Conservation (phyloP, 2,329 filamentous ascomycete species). For the Periconia sp. region DNA sequence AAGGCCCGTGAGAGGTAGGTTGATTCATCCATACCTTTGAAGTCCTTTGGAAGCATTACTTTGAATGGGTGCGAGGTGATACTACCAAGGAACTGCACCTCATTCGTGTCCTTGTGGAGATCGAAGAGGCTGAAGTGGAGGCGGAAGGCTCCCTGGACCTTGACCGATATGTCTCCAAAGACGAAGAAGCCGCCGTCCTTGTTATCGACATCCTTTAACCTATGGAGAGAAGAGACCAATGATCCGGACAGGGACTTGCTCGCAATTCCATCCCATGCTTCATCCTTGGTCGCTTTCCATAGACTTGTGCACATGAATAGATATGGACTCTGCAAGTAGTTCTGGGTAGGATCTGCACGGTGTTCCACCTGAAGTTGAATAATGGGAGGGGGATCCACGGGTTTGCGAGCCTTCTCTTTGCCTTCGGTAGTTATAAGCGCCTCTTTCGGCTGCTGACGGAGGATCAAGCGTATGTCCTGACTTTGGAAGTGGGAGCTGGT, state of each 20-base stretch:
- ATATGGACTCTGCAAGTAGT: slow-evolving; percentile 69
- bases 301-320: slow-evolving; percentile 67
- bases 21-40: slow-evolving; percentile 80
- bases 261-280: slow-evolving; percentile 49
- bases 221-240: slow-evolving; percentile 79
- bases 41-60: slow-evolving; percentile 67
- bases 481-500: too few species aligned
- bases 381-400: slow-evolving; percentile 86
- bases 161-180: slow-evolving; percentile 86
- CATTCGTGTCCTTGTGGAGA: slow-evolving; percentile 61
- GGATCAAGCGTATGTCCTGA: too few species aligned
- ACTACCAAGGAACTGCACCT: slow-evolving; percentile 57
- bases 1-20: slow-evolving; percentile 82
- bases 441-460: slow-evolving; percentile 71
- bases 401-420: slow-evolving; percentile 85
- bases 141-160: slow-evolving; percentile 72
- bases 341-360: slow-evolving; percentile 62
- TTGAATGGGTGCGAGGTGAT: slow-evolving; percentile 72
- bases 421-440: slow-evolving; percentile 69
- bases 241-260: slow-evolving; percentile 70
- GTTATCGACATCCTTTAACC: slow-evolving; percentile 79
- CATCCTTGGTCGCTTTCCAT: slow-evolving; percentile 55
- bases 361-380: slow-evolving; percentile 69
- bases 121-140: slow-evolving; percentile 82
- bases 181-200: slow-evolving; percentile 84